phyloP scores from a whole-genome alignment of 257 asterid species.

The Striga asiatica region DNA sequence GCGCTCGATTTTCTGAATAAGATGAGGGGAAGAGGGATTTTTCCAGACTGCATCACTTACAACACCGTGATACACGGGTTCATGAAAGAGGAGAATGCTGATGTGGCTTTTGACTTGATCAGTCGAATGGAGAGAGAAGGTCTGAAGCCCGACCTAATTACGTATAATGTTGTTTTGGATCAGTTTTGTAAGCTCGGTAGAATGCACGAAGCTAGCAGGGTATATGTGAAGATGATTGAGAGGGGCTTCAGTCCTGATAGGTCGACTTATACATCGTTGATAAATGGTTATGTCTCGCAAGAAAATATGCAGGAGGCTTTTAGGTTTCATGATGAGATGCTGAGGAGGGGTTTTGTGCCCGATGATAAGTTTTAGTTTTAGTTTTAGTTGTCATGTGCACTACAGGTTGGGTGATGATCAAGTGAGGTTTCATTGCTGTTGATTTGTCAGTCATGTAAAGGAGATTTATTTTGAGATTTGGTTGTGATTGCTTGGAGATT shows the following conservation, averaged over 20 bases:
- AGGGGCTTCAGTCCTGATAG: constrained; percentile 44
- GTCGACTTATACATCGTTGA: constrained; percentile 39
- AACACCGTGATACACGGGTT: constrained; percentile 67
- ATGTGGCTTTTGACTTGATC: constrained; percentile 36
- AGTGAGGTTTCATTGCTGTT: too few relatives aligned
- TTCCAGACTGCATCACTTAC: constrained; percentile 42
- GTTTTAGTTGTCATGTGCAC: too few relatives aligned
- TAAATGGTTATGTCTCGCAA: constrained; percentile 51
- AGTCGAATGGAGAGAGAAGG: constrained; percentile 45
- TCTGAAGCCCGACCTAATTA: constrained; percentile 36
- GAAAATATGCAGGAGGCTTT: constrained; percentile 65
- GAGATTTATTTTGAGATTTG: too few relatives aligned
- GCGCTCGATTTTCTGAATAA: constrained; percentile 42
- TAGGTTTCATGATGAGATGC: constrained; percentile 59
- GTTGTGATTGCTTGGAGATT: too few relatives aligned
- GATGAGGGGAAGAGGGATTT: constrained; percentile 37
- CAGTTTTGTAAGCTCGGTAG: constrained; percentile 52
- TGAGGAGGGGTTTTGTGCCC: constrained; percentile 56
- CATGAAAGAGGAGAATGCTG: constrained; percentile 49
- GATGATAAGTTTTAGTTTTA: constrained; percentile 55
- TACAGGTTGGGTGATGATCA: too few relatives aligned
- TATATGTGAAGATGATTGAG: constrained; percentile 38
- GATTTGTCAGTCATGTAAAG: too few relatives aligned
- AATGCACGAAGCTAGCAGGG: constrained; percentile 46
- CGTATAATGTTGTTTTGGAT: constrained; percentile 48